Evolutionary conservation across 2,329 filamentous ascomycete genomes (phyloP), one percentile per base, ranked within the genome.

Genomic region (Mycosphaerella sp.): DNA sequence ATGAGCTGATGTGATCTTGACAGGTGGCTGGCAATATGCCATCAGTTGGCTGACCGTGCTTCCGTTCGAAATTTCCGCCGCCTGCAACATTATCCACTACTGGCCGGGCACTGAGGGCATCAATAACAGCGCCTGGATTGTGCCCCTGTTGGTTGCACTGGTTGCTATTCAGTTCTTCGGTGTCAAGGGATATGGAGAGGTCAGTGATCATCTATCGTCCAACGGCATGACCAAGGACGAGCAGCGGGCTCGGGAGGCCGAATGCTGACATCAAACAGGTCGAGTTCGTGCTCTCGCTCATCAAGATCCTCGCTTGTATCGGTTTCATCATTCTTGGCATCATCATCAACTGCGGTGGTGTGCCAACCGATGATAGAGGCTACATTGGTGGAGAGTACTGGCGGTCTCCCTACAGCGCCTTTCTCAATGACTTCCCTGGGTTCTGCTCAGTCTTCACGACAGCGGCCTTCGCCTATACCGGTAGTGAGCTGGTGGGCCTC

Each of bases 241-340:
- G 21, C 4, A n/a, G n/a, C n/a, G n/a, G n/a, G n/a, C 21, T 5
- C 6, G 21, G 21, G 21, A 5, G 21, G 7, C 21, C 21, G 21
- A 25, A 25, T 6, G 21, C 36, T 48, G 16, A 48, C 45, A 35
- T 10, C 1, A 12, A 34, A 37, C 30, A 55, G 48, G 56, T 62
- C 32, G 62, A 68, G 32, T 64, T 68, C 47, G 53, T 63, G 8
- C 54, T 66, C 28, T 57, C 56, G 7, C 53, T 64, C 14, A 60
- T 68, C 57, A 68, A 68, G 53, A 61, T 68, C 46, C 39, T 62
- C 10, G 62, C 80, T 36, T 77, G 77, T 62, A 69, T 77, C 9
- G 82, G 81, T 4, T 84, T 85, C 64, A 85, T 85, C 63, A 75
- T 85, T 57, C 69, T 84, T 18, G 80, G 77, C 40, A 80, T 84